Percentiles rank a stretch among this genome's conserved stretches.
Conservation (phyloP, 2,329 filamentous ascomycete genomes). For the Trichoderma sp. region DNA sequence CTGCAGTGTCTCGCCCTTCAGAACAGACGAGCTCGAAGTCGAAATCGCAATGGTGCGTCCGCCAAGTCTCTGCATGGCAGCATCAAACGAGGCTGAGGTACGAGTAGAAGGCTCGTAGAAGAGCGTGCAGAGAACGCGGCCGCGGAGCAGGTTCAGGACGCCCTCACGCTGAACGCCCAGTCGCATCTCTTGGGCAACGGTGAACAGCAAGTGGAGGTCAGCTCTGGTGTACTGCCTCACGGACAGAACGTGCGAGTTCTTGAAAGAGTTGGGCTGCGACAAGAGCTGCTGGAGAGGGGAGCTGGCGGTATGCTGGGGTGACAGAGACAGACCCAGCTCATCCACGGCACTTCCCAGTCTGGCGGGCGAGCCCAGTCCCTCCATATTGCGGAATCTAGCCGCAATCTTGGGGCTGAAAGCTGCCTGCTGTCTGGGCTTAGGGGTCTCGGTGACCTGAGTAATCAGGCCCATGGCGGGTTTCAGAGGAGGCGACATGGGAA, state of each 20-base stretch:
- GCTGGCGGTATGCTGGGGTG: slow-evolving; percentile 50
- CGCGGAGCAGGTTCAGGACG: slow-evolving; percentile 80
- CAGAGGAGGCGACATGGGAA: slow-evolving; percentile 54
- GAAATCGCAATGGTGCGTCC: slow-evolving; percentile 80
- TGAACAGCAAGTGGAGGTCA: slow-evolving; percentile 91
- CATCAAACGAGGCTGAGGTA: slow-evolving; percentile 93
- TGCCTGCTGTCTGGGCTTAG: slow-evolving; percentile 32
- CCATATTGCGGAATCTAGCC: slow-evolving; percentile 32
- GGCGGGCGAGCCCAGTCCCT: slow-evolving; percentile 26
- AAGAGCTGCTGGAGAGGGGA: slow-evolving; percentile 70
- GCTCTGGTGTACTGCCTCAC: slow-evolving; percentile 85
- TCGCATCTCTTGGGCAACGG: slow-evolving; percentile 96
- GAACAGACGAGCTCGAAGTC: slow-evolving; percentile 79
- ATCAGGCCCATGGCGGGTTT: slow-evolving; percentile 47
- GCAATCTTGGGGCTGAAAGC: slow-evolving; percentile 30
- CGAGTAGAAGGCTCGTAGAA: slow-evolving; percentile 98
- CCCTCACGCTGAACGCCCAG: slow-evolving; percentile 90
- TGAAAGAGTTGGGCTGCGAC: slow-evolving; percentile 74
- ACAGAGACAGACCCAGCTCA: slow-evolving; percentile 45
- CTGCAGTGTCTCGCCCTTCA: slow-evolving; percentile 91
- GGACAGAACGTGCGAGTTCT: slow-evolving; percentile 83
- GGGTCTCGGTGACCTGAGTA: slow-evolving; percentile 36
- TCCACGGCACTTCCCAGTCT: slow-evolving; percentile 35
- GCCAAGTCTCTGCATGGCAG: slow-evolving; percentile 96
- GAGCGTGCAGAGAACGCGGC: slow-evolving; percentile 82